Evolutionary conservation across 1,284 basidiomycete genomes (phyloP), one percentile per base, ranked within the genome.

Genomic region (Puccinia horiana): DNA sequence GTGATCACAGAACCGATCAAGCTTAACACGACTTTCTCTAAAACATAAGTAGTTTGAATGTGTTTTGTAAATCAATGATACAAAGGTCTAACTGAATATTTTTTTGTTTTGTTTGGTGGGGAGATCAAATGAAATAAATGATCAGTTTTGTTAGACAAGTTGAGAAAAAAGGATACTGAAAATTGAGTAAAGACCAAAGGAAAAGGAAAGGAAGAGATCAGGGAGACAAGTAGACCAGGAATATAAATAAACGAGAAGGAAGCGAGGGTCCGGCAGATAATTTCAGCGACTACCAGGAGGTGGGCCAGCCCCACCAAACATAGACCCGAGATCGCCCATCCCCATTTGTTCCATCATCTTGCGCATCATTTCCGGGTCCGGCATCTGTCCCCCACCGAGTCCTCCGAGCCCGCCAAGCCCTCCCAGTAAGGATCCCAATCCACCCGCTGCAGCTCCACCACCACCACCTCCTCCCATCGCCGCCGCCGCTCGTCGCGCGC

Each of bases 281-380:
- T n/a, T 44, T 47, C 37, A 69, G 6, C 29, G 42, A 69, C 37
- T 26, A 1, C 65, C 42, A 5, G 40, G 40, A 40, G 37, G 40
- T 0, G 44, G 37, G 42, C 65, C 65, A 47, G 37, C 40, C 2
- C 37, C 76, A 54, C 76, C 76, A 35, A 78, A 78, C 76, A 78
- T 69, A 9, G 61, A 65, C 23, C 61, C 58, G 23, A 80, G 37
- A 56, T 70, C 54, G 42, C 67, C 77, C 67, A 80, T 70, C 5
- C 77, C 77, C 77, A 80, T 80, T 26, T 70, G 67, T 61, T 80
- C 67, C 77, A 80, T 80, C 77, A 80, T 80, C 52, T 61, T 70
- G 37, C 56, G 54, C 49, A 80, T 54, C 49, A 49, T 44, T 42
- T 80, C 77, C 11, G 67, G 67, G 63, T 80, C 77, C 18, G 77